Base-by-base conservation (phyloP, 139 green algal genomes). In the Trebouxia sp. region DNA sequence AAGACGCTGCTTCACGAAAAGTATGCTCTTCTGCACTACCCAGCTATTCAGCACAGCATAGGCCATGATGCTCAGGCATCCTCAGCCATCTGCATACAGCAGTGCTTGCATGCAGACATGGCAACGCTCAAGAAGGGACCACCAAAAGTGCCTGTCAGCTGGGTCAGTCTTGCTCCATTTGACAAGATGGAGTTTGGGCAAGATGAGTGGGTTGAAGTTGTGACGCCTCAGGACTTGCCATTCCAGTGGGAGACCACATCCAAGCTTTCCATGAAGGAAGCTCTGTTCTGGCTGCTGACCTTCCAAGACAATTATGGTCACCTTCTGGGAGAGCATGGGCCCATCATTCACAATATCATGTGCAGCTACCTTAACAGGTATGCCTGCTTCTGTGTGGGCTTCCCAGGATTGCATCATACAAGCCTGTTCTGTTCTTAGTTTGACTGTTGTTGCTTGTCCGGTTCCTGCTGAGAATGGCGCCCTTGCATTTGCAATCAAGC, bases 271-370 rank as follows among this genome's bases (percentile, higher is more conserved):
- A 70, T 80, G 55, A 35, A 76, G 41, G 51, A 80, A 15, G 70
- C 51, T 20, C 38, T 84, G 15, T 38, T 65, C 20, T 81, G 77
- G 30, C 41, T 72, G 70, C 50, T 81, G 22, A 70, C 81, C 3
- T 85, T 81, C 32, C 74, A 81, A n/a, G 67, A 85, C 81, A 85
- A 85, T 74, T 85, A 81, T 37, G 81, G 81, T 26, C 81, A 85
- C 74, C 42, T 85, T 39, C 56, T 85, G 58, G 81, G 81, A 30
- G 81, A 85, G 74, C 74, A 75, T 47, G 81, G 69, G 10, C 81
- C 81, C 43, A 62, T 78, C 37, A 30, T 81, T 50, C 81, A 85
- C 45, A 77, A 51, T 32, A 10, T 80, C 12, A 65, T 85, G 56
- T 85, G 81, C 81, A 78, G 72, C 81, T 85, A 85, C 81, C 65